Evolutionary conservation across 1,139 yeast species (phyloP), one percentile per base, ranked within the genome.

Genomic region (Candida labiduridarum): DNA sequence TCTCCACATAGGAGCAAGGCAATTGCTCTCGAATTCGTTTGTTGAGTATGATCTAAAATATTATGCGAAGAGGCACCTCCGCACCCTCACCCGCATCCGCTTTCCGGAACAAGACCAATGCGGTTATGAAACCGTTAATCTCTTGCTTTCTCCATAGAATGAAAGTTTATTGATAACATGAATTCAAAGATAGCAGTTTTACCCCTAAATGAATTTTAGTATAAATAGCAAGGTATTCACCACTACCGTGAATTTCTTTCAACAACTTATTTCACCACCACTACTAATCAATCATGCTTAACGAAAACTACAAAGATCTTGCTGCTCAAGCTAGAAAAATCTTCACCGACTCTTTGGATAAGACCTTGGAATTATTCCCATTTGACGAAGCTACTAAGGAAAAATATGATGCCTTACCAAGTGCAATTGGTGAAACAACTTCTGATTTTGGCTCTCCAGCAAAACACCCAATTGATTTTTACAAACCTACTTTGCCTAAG

Each of bases 371-470:
- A 39, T 50, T 63, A 14, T 62, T 62, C 42, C 66, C 65, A 8
- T 59, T 62, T 34, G 66, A 60, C 41, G 51, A 49, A 2, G 54
- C 47, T 22, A 49, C 59, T 9, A 41, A 52, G 35, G 48, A 48
- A 7, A 46, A 52, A 22, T 58, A 52, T 41, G 45, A 60, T 7
- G 18, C 33, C 1, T 57, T 63, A 40, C 66, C 67, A 6, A 44
- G 59, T 15, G 67, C 67, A 2, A 57, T 53, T 33, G 67, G 67
- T 4, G 31, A 41, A 19, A 45, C 55, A 1, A 60, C 60, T 2
- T 53, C 57, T 12, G 67, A 63, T 47, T 62, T 56, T 52, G 67
- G 67, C 4, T 39, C 45, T 12, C 67, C 67, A 8, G 59, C 66
- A 8, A 44, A 53, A 31, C 48, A 57, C 31, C 67, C 67, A 9